phyloP scores from a whole-genome alignment of 2,329 filamentous ascomycete species.

The Lasiodiplodia hormozganensis region DNA sequence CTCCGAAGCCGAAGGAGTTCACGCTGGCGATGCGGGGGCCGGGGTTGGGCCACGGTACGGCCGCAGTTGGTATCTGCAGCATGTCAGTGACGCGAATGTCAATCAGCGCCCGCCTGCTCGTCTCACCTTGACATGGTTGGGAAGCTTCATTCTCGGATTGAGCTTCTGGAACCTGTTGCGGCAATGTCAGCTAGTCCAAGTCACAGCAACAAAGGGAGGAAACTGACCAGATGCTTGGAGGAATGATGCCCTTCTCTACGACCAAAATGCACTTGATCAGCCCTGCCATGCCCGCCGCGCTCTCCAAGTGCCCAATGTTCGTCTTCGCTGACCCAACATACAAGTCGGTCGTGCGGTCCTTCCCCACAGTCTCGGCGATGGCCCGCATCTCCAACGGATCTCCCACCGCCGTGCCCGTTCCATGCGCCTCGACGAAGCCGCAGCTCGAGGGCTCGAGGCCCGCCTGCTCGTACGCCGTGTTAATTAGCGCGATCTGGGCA shows the following conservation, averaged over 20 bases:
- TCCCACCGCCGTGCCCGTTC: slow-evolving; percentile 66
- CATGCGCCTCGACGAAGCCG: slow-evolving; percentile 47
- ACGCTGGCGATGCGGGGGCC: slow-evolving; percentile 31
- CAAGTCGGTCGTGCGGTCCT: slow-evolving; percentile 14
- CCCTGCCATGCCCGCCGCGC: slow-evolving; percentile 36
- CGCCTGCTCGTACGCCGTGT: slow-evolving; percentile 44
- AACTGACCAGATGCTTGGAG: slow-evolving; percentile 35
- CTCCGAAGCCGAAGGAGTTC: slow-evolving; percentile 38
- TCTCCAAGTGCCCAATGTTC: slow-evolving; percentile 42
- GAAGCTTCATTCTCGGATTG: slow-evolving; percentile 29
- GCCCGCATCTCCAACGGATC: slow-evolving; percentile 40
- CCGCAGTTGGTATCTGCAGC: slow-evolving; percentile 29
- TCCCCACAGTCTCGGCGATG: slow-evolving; percentile 9
- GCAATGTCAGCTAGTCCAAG: slow-evolving; percentile 10
- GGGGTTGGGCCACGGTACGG: slow-evolving; percentile 28
- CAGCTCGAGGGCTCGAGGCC: slow-evolving; percentile 37
- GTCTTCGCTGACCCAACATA: slow-evolving; percentile 36
- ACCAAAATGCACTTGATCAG: slow-evolving; percentile 39
- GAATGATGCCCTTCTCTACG: slow-evolving; percentile 34
- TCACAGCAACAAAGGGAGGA: slow-evolving; percentile 16
- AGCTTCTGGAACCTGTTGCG: neutral
- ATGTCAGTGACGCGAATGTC: slow-evolving; percentile 9
- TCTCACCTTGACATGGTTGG: slow-evolving; percentile 27
- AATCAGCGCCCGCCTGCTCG: neutral
- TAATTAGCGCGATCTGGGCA: slow-evolving; percentile 49